These are phyloP conservation scores for Agrocybe chaxingu DNA, from an alignment of 768 basidiomycete species.

Conservation along the genomic window DNA sequence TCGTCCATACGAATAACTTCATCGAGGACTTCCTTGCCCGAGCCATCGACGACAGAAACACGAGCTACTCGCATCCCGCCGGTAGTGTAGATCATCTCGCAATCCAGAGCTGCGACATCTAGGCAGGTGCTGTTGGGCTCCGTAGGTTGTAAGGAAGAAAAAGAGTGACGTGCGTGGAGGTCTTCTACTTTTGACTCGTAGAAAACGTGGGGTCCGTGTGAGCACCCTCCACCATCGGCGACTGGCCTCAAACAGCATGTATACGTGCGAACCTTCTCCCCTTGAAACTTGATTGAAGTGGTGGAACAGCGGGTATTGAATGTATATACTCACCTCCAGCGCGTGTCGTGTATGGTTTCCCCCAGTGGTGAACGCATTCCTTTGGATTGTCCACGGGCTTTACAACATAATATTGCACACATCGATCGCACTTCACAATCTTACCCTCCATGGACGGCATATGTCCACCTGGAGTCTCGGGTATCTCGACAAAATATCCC, in stretches of 20 bases:
- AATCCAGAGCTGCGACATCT: constrained; percentile 88
- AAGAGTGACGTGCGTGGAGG: constrained; percentile 74
- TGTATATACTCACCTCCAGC: constrained; percentile 54
- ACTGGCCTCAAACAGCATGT: constrained; percentile 75
- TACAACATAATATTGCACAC: constrained; percentile 66
- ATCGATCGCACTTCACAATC: constrained; percentile 75
- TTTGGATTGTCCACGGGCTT: constrained; percentile 50
- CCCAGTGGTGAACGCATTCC: constrained; percentile 85
- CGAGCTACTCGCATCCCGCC: constrained; percentile 90
- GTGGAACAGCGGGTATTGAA: not conserved
- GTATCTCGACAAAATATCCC: constrained; percentile 71
- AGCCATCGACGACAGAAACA: constrained; percentile 82
- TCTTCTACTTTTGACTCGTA: constrained; percentile 65
- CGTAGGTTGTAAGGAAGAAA: constrained; percentile 44
- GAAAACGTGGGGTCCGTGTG: constrained; percentile 86
- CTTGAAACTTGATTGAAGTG: constrained; percentile 31
- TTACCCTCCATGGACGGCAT: constrained; percentile 61
- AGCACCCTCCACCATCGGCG: constrained; percentile 63
- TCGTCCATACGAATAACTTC: constrained; percentile 79
- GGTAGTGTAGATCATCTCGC: constrained; percentile 96
- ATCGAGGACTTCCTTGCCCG: constrained; percentile 76
- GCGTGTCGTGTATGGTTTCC: constrained; percentile 56
- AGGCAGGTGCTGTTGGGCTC: constrained; percentile 33
- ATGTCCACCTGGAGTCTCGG: constrained; percentile 61
- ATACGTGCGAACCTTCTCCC: constrained; percentile 66